phyloP scores from a whole-genome alignment of 2,329 filamentous ascomycete species.

The Lasiodiplodia hormozganensis region DNA sequence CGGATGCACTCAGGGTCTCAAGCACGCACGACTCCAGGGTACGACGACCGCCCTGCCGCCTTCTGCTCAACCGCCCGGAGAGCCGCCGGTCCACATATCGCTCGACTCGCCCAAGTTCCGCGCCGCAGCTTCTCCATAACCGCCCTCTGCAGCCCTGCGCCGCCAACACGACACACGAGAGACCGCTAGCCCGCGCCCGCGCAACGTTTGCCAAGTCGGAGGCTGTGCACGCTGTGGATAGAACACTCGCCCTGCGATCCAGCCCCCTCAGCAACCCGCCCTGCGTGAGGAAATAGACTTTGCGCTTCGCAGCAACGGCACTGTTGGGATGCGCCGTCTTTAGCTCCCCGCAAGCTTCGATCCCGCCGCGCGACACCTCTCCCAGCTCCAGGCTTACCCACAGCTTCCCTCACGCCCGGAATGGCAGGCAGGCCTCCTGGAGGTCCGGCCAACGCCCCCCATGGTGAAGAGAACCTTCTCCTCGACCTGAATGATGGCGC shows the following conservation, averaged over 20 bases:
- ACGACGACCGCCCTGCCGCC: slow-evolving; percentile 15
- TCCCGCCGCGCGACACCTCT: slow-evolving; percentile 11
- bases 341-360: slow-evolving; percentile 25
- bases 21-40: slow-evolving; percentile 21
- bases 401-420: slow-evolving; percentile 36
- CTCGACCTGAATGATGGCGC: slow-evolving; percentile 77
- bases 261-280: slow-evolving; percentile 13
- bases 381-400: slow-evolving; percentile 15
- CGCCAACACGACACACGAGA: slow-evolving; percentile 2
- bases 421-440: slow-evolving; percentile 64
- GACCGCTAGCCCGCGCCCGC: slow-evolving; percentile 20
- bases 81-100: slow-evolving; percentile 13
- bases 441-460: slow-evolving; percentile 53
- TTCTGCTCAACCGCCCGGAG: slow-evolving; percentile 12
- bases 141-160: slow-evolving; percentile 19
- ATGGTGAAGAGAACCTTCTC: slow-evolving; percentile 59
- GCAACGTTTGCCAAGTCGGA: slow-evolving; percentile 28
- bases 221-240: slow-evolving; percentile 22
- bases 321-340: slow-evolving; percentile 24
- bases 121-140: background rate
- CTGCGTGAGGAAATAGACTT: slow-evolving; percentile 9
- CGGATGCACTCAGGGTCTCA: slow-evolving; percentile 16
- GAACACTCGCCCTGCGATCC: slow-evolving; percentile 19
- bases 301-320: background rate
- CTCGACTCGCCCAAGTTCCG: background rate